Percentiles rank a stretch among this genome's conserved stretches.
Evolutionary conservation across 805 yeast genomes (phyloP).

Genomic region (Blastobotrys mokoenaii): DNA sequence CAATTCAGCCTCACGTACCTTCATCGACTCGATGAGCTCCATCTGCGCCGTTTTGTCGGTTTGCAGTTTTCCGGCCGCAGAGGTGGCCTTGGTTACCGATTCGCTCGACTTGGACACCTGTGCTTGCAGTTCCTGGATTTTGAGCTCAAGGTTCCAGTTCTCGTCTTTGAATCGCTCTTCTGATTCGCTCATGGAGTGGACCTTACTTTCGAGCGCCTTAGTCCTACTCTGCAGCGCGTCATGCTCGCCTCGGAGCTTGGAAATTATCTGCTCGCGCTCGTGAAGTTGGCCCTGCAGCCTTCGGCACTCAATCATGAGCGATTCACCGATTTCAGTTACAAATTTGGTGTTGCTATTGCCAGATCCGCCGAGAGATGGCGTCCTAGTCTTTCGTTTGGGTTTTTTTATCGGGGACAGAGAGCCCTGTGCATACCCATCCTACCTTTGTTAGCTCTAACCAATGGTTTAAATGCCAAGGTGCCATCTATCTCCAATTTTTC

Average conservation of each 20-base stretch:
- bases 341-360: slow-evolving; percentile 22
- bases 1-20: slow-evolving; percentile 23
- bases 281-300: slow-evolving; percentile 20
- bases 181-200: slow-evolving; percentile 15
- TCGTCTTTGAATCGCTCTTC: slow-evolving; percentile 28
- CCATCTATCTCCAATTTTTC: too few species aligned
- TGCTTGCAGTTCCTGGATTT: slow-evolving; percentile 24
- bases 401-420: slow-evolving; percentile 8
- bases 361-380: not conserved
- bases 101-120: slow-evolving; percentile 19
- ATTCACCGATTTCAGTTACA: slow-evolving; percentile 27
- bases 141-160: slow-evolving; percentile 31
- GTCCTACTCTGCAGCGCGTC: slow-evolving; percentile 16
- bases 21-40: slow-evolving; percentile 24
- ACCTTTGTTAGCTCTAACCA: too few species aligned
- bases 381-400: not conserved
- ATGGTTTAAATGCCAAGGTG: too few species aligned
- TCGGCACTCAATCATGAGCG: slow-evolving; percentile 28
- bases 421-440: slow-evolving; percentile 1
- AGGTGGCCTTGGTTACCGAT: slow-evolving; percentile 18
- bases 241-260: slow-evolving; percentile 12
- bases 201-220: slow-evolving; percentile 15
- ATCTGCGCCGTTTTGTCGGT: slow-evolving; percentile 18
- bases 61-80: slow-evolving; percentile 18
- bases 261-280: slow-evolving; percentile 15